A percentile compares a stretch with the other conserved stretches of the same genome.
Conservation (phyloP, 2,329 filamentous ascomycete species). For the Penicillium sp. region DNA sequence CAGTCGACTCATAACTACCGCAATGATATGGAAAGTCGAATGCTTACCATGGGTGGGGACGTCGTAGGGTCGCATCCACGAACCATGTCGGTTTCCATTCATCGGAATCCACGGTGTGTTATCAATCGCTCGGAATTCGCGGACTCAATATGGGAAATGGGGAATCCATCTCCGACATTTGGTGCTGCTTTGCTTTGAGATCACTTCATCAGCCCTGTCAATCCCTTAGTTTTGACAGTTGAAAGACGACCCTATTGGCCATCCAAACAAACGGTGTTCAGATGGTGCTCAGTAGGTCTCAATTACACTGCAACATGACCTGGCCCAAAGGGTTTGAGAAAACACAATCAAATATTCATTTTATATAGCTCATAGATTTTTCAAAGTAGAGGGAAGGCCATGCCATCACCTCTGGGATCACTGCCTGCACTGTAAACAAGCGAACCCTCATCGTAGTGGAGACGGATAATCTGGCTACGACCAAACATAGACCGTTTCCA, state of each 20-base stretch:
- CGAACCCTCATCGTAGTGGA: conserved; percentile 72
- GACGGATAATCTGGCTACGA: conserved; percentile 26
- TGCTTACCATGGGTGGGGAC: background rate
- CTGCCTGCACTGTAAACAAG: conserved; percentile 86
- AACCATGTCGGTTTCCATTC: background rate
- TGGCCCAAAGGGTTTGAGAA: too few relatives aligned
- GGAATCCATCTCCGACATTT: background rate
- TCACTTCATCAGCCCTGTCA: background rate
- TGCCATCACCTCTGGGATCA: conserved; percentile 83
- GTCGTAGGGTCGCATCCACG: background rate
- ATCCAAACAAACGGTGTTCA: background rate
- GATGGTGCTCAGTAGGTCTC: too few relatives aligned
- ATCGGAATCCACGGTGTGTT: background rate
- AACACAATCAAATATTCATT: background rate
- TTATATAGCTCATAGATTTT: background rate
- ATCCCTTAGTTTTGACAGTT: background rate
- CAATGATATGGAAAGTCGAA: background rate
- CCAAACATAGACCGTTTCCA: conserved; percentile 26
- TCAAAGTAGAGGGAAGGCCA: conserved; percentile 54
- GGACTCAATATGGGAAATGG: too few relatives aligned
- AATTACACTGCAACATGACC: background rate
- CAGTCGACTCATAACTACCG: too few relatives aligned
- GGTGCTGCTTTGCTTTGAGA: background rate
- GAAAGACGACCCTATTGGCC: too few relatives aligned
- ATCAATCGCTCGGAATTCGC: background rate